phyloP scores from a whole-genome alignment of 2,329 filamentous ascomycete genomes.

The Pseudocercospora crystallina region DNA sequence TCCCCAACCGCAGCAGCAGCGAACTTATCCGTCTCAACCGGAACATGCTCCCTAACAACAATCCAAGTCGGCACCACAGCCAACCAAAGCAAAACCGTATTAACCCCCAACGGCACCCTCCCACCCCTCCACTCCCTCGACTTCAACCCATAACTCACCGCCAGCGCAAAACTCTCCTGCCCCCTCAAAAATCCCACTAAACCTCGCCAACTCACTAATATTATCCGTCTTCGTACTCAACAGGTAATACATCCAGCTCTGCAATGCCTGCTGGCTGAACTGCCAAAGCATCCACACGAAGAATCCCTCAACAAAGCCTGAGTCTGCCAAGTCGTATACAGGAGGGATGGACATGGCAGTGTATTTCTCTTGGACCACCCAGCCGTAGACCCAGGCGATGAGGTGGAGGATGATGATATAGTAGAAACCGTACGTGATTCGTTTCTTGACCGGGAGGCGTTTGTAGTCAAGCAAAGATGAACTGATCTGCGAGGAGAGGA shows the following conservation, averaged over 20 bases:
- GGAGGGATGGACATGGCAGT: slow-evolving; percentile 42
- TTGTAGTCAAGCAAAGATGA: slow-evolving; percentile 49
- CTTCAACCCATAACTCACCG: slow-evolving; percentile 46
- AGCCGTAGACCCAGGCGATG: slow-evolving; percentile 50
- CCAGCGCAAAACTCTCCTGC: slow-evolving; percentile 48
- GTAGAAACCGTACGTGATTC: slow-evolving; percentile 42
- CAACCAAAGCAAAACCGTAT: slow-evolving; percentile 32
- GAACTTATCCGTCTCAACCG: slow-evolving; percentile 19
- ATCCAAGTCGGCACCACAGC: slow-evolving; percentile 35
- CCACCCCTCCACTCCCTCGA: slow-evolving; percentile 46
- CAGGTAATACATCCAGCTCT: slow-evolving; percentile 60
- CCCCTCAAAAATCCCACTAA: slow-evolving; percentile 45
- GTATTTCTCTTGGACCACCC: slow-evolving; percentile 50
- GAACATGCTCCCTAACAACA: slow-evolving; percentile 33
- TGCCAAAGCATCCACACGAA: slow-evolving; percentile 52
- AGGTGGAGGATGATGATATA: slow-evolving; percentile 46
- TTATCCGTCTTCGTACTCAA: slow-evolving; percentile 57
- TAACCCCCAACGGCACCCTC: slow-evolving; percentile 44
- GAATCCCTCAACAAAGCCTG: slow-evolving; percentile 48
- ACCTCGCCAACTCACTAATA: slow-evolving; percentile 51
- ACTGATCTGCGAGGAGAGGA: slow-evolving; percentile 49
- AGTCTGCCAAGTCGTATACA: slow-evolving; percentile 45
- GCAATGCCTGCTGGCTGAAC: slow-evolving; percentile 53
- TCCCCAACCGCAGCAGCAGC: too few relatives aligned
- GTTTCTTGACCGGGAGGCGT: slow-evolving; percentile 41